Percentiles rank a stretch among this genome's conserved stretches.
Conservation (phyloP, 768 basidiomycete genomes). For the Ephemerocybe angulata region DNA sequence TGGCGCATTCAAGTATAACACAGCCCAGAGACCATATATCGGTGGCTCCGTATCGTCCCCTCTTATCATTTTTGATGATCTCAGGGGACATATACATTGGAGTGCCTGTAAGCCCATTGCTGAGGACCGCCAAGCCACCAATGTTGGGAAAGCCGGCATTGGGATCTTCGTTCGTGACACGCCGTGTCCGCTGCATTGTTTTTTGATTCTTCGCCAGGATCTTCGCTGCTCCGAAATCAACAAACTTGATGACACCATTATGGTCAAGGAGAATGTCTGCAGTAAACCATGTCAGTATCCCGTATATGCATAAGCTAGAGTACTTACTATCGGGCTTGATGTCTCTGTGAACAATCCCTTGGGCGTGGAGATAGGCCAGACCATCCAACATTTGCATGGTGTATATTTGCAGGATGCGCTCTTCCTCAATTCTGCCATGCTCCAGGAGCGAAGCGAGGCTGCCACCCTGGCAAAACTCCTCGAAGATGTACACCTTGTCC, state of each 20-base stretch:
- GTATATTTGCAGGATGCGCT: conserved; percentile 92
- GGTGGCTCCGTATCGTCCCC: conserved; percentile 90
- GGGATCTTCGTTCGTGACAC: conserved; percentile 42
- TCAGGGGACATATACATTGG: conserved; percentile 99
- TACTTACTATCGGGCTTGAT: conserved; percentile 96
- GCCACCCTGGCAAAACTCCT: conserved; percentile 97
- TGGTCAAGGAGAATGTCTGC: conserved; percentile 93
- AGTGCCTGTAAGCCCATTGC: conserved; percentile 91
- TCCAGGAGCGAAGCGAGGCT: conserved; percentile 86
- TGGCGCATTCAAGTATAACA: conserved; percentile 94
- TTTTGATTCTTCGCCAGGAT: conserved; percentile 88
- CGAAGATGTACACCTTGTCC: conserved; percentile 98
- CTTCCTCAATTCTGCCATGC: conserved; percentile 94
- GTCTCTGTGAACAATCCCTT: conserved; percentile 92
- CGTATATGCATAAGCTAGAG: background rate
- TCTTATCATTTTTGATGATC: conserved; percentile 90
- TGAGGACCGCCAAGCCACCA: conserved; percentile 49
- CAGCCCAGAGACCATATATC: conserved; percentile 98
- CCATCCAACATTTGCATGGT: conserved; percentile 97
- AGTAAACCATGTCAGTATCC: conserved; percentile 9
- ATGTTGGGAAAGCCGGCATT: conserved; percentile 28
- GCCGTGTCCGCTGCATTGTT: conserved; percentile 72
- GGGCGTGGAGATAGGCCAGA: conserved; percentile 87
- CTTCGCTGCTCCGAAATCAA: conserved; percentile 97
- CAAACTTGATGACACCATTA: conserved; percentile 89